Percentiles rank a stretch among this genome's conserved stretches.
phyloP scores from a whole-genome alignment of 371 early-diverging fungal genomes.

The Apophysomyces variabilis region DNA sequence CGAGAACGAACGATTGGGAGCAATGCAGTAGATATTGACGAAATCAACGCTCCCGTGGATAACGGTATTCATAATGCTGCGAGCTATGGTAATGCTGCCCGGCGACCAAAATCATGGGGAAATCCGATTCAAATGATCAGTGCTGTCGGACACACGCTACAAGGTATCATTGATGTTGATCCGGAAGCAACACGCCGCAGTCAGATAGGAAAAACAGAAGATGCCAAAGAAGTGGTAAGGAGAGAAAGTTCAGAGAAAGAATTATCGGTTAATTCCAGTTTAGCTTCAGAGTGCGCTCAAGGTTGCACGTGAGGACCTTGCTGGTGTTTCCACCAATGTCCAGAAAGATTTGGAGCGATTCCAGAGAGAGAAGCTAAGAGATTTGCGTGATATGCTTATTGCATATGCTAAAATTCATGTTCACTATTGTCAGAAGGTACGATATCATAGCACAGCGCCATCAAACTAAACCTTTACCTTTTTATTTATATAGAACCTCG shows the following conservation, averaged over 20 bases:
- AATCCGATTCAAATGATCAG: conserved; percentile 60
- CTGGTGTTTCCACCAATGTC: conserved; percentile 74
- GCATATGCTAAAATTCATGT: conserved; percentile 83
- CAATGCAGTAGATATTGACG: conserved; percentile 36
- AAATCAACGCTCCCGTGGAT: conserved; percentile 26
- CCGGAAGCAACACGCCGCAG: conserved; percentile 90
- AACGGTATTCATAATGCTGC: not conserved
- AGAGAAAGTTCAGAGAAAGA: not conserved
- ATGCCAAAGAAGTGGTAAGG: conserved; percentile 70
- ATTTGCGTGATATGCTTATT: conserved; percentile 80
- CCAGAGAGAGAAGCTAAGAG: conserved; percentile 87
- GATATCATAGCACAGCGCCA: not conserved
- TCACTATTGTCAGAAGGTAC: conserved; percentile 81
- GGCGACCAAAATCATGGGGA: conserved; percentile 42
- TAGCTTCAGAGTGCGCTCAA: conserved; percentile 80
- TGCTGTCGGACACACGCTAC: conserved; percentile 74
- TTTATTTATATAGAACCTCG: conserved; percentile 51
- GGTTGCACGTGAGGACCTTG: conserved; percentile 71
- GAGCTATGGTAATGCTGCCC: conserved; percentile 17
- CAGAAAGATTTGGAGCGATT: conserved; percentile 91
- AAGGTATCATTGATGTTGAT: conserved; percentile 94
- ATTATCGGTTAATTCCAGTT: not conserved
- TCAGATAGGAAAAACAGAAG: conserved; percentile 88
- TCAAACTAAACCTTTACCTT: not conserved
- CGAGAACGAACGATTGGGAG: conserved; percentile 40